These are phyloP conservation scores for Pseudogymnoascus sp. DNA, from an alignment of 2,329 filamentous ascomycete genomes.

Conservation along the genomic window DNA sequence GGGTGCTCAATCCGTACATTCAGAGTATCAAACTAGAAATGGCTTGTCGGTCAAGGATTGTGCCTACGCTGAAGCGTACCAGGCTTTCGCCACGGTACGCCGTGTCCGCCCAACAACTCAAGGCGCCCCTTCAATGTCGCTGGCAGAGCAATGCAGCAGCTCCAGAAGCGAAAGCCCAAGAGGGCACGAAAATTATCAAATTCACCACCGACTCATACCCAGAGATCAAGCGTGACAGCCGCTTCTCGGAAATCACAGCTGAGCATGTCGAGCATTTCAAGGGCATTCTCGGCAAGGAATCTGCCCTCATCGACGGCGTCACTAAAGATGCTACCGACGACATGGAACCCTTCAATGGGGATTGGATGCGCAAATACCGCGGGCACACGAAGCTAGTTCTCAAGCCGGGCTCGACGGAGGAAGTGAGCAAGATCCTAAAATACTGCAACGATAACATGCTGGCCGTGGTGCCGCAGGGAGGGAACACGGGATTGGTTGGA, in stretches of 20 bases:
- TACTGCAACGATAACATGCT: slow-evolving; percentile 93
- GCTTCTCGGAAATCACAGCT: slow-evolving; percentile 62
- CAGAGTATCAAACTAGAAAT: slow-evolving; percentile 1
- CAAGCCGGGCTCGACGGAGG: slow-evolving; percentile 73
- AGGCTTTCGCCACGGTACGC: background rate
- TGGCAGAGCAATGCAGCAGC: slow-evolving; percentile 22
- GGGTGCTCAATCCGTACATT: background rate
- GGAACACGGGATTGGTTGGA: slow-evolving; percentile 92
- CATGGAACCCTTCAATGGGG: slow-evolving; percentile 84
- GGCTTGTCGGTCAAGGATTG: slow-evolving; percentile 6
- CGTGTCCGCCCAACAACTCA: slow-evolving; percentile 10
- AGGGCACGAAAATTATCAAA: slow-evolving; percentile 43
- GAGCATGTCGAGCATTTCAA: slow-evolving; percentile 81
- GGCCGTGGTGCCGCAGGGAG: slow-evolving; percentile 92
- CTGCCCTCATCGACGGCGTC: slow-evolving; percentile 77
- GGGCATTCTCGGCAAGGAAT: slow-evolving; percentile 66
- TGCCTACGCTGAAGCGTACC: slow-evolving; percentile 2
- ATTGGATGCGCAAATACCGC: slow-evolving; percentile 99
- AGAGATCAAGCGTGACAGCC: slow-evolving; percentile 66
- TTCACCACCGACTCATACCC: slow-evolving; percentile 85
- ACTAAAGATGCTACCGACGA: slow-evolving; percentile 67
- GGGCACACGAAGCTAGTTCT: slow-evolving; percentile 82
- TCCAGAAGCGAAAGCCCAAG: slow-evolving; percentile 21
- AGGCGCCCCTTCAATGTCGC: slow-evolving; percentile 13
- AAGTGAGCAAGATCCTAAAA: slow-evolving; percentile 82